Conservation (phyloP, 805 yeast species). For the Starmera pachycereana region DNA sequence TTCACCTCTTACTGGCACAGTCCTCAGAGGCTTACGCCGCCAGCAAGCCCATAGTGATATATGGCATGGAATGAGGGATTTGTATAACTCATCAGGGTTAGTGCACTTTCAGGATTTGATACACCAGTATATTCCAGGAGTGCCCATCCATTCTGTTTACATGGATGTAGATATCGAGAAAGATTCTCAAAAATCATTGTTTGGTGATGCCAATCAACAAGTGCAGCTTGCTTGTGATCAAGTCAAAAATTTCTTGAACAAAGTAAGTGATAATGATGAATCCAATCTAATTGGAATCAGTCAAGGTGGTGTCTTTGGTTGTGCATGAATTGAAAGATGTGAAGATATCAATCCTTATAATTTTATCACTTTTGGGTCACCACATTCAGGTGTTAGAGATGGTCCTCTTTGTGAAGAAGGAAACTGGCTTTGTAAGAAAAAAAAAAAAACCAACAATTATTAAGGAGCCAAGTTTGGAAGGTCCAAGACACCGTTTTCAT, state of each 20-base stretch:
- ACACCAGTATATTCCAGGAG: conserved; percentile 34
- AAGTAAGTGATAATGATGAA: conserved; percentile 29
- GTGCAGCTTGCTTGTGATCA: conserved; percentile 46
- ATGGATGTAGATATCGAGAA: conserved; percentile 36
- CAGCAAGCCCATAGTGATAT: conserved; percentile 47
- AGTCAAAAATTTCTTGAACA: conserved; percentile 32
- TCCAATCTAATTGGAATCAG: conserved; percentile 73
- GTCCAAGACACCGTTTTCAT: conserved; percentile 49
- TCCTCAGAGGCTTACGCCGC: too few species aligned
- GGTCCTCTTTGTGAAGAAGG: conserved; percentile 45
- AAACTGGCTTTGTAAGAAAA: conserved; percentile 50
- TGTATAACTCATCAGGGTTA: conserved; percentile 53
- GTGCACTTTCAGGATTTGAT: conserved; percentile 33
- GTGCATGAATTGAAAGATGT: conserved; percentile 59
- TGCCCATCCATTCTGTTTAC: conserved; percentile 42
- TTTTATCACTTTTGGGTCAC: conserved; percentile 69
- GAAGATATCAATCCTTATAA: conserved; percentile 29
- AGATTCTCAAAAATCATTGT: conserved; percentile 43
- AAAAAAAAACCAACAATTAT: conserved; percentile 41
- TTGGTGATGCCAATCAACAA: conserved; percentile 52
- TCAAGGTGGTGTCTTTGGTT: conserved; percentile 75
- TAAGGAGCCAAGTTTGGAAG: conserved; percentile 54
- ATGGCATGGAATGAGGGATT: conserved; percentile 85
- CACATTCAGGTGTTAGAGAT: conserved; percentile 68
- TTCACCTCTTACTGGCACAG: too few species aligned